These are phyloP conservation scores for Chenopodium formosanum DNA, from an alignment of 148 eudicot species.

Conservation along the genomic window DNA sequence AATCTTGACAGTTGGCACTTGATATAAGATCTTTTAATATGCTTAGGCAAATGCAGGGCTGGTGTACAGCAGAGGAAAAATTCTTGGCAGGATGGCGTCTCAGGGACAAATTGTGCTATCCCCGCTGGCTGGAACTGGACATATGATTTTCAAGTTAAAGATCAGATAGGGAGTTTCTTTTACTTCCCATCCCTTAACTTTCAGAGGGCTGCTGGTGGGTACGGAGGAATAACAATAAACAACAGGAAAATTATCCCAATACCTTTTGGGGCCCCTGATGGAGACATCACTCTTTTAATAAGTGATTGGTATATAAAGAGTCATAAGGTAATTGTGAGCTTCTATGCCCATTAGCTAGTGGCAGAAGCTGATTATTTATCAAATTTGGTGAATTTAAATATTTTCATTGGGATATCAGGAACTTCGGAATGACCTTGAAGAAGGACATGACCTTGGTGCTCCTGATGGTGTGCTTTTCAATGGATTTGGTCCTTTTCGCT, in stretches of 20 bases:
- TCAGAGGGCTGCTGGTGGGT: slow-evolving; percentile 93
- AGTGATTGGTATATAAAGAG: slow-evolving; percentile 89
- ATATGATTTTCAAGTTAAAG: slow-evolving; percentile 92
- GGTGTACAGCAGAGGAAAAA: slow-evolving; percentile 88
- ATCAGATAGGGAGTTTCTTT: slow-evolving; percentile 97
- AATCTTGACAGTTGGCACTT: not conserved
- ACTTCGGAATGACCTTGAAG: slow-evolving; percentile 64
- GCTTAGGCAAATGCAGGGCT: slow-evolving; percentile 59
- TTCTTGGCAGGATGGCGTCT: slow-evolving; percentile 98
- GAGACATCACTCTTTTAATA: slow-evolving; percentile 85
- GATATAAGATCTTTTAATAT: slow-evolving; percentile 24
- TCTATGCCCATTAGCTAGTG: slow-evolving; percentile 13
- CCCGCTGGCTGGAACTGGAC: slow-evolving; percentile 99
- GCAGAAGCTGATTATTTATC: slow-evolving; percentile 22
- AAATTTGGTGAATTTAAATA: slow-evolving; percentile 3
- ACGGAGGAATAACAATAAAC: slow-evolving; percentile 88
- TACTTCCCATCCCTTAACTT: slow-evolving; percentile 89
- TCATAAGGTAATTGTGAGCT: slow-evolving; percentile 64
- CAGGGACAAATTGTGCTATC: slow-evolving; percentile 93
- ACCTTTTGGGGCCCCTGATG: slow-evolving; percentile 92
- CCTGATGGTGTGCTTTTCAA: slow-evolving; percentile 92
- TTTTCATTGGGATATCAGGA: slow-evolving; percentile 49
- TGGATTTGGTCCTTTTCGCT: slow-evolving; percentile 88
- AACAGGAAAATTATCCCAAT: slow-evolving; percentile 78
- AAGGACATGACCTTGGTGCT: slow-evolving; percentile 66